Evolutionary conservation across 2,329 filamentous ascomycete species (phyloP), one percentile per base, ranked within the genome.

Genomic region (Pseudocercospora macadamiae): DNA sequence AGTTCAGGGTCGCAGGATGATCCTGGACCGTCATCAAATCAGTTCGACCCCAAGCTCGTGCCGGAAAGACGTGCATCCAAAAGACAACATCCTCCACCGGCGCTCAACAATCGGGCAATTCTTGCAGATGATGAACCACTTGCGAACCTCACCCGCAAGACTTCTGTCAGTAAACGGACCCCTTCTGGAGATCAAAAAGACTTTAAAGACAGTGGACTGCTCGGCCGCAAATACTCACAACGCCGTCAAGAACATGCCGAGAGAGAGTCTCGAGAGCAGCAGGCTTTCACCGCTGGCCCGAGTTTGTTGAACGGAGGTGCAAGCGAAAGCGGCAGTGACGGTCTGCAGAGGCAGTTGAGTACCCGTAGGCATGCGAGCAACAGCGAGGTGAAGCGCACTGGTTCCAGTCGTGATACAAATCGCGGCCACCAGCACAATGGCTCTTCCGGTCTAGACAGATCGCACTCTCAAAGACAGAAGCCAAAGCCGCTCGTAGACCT

Each of bases 401-500:
- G 49, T 10, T 63, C 58, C 14, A 63, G 54, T 51, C 66, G 62
- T 21, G 58, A 63, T 10, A 55, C 57, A 19, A 51, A 42, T n/a
- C 45, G 55, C 16, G 55, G 51, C 25, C 63, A 63, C 48, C 37
- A 44, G n/a, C 60, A 56, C n/a, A 55, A 51, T 48, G 52, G 37
- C 34, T 75, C 75, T 21, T 69, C 72, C 36, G 74, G 77, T 56
- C 69, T 81, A 3, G 73, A 74, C 37, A 77, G 80, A 51, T 77
- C 77, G n/a, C 73, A 72, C n/a, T 83, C 82, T 1, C 65, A 58
- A 14, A 64, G 73, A 51, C 71, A 68, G 21, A 76, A 73, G 66
- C 79, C 80, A 2, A 86, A 85, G 61, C 88, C 89, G 1, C 79
- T 92, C 4, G 75, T 92, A 26, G 89, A 90, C 67, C 79, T 91